Evolutionary conservation across 2,329 filamentous ascomycete species (phyloP).

Genomic region (Fusarium oligoseptatum): DNA sequence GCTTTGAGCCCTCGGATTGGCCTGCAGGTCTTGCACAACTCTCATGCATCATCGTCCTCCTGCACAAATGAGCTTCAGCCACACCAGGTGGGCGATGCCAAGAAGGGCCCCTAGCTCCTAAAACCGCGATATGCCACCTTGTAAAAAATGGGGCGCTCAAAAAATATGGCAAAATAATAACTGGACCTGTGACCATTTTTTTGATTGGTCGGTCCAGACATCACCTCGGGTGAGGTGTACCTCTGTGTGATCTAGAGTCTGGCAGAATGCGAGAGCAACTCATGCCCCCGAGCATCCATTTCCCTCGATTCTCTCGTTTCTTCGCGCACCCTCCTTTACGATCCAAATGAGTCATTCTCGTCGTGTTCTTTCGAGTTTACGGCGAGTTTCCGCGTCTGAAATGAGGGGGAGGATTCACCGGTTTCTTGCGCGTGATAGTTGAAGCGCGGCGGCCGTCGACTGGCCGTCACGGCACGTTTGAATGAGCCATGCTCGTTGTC

Average conservation of each 20-base stretch:
- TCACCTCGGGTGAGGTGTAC: constrained; percentile 52
- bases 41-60: background rate
- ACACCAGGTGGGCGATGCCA: constrained; percentile 43
- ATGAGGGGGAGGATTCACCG: constrained; percentile 23
- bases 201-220: constrained; percentile 54
- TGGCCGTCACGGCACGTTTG: constrained; percentile 32
- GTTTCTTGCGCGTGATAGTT: constrained; percentile 33
- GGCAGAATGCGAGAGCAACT: constrained; percentile 47
- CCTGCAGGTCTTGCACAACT: constrained; percentile 26
- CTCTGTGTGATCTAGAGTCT: constrained; percentile 51
- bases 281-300: constrained; percentile 48
- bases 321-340: constrained; percentile 47
- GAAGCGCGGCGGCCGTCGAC: constrained; percentile 25
- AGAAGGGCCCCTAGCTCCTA: constrained; percentile 36
- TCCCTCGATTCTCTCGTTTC: constrained; percentile 47
- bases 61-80: constrained; percentile 45
- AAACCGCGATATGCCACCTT: constrained; percentile 44
- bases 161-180: constrained; percentile 53
- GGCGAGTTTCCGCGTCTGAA: constrained; percentile 42
- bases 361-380: constrained; percentile 31
- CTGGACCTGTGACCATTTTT: constrained; percentile 53
- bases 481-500: constrained; percentile 47
- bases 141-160: constrained; percentile 49
- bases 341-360: constrained; percentile 51
- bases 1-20: constrained; percentile 16